Evolutionary conservation across 2,329 filamentous ascomycete species (phyloP).

Genomic region (Fusarium pseudonygamai): DNA sequence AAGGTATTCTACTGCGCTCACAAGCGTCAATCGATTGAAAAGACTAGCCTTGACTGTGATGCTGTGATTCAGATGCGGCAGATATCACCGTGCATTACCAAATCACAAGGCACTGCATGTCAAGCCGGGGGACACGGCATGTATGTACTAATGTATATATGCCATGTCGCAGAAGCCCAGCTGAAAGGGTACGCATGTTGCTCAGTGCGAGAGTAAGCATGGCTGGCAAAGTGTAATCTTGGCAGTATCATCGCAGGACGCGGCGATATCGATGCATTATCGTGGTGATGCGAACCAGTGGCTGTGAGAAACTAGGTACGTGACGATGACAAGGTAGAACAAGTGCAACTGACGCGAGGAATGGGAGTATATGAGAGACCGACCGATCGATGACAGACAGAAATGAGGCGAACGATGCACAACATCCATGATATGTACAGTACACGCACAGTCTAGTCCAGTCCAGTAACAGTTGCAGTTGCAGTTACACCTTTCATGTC

Average conservation of each 20-base stretch:
- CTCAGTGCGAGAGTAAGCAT: not conserved
- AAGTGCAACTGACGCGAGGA: not conserved
- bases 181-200: not conserved
- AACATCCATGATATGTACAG: not conserved
- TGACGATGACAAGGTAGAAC: not conserved
- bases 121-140: not conserved
- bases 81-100: not conserved
- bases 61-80: not conserved
- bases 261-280: not conserved
- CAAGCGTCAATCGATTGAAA: not conserved
- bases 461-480: not conserved
- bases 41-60: not conserved
- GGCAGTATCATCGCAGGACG: not conserved
- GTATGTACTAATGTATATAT: too few species aligned
- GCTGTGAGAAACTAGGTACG: not conserved
- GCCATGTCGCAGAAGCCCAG: not conserved
- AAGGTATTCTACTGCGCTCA: not conserved
- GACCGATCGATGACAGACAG: not conserved
- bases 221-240: conserved; percentile 4
- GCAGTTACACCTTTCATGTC: not conserved
- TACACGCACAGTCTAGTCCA: not conserved
- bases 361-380: not conserved
- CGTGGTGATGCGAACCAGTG: not conserved
- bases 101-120: conserved; percentile 1
- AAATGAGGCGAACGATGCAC: conserved; percentile 15